phyloP scores from a whole-genome alignment of 305 asterid genomes.

The Fraxinus dipetala region DNA sequence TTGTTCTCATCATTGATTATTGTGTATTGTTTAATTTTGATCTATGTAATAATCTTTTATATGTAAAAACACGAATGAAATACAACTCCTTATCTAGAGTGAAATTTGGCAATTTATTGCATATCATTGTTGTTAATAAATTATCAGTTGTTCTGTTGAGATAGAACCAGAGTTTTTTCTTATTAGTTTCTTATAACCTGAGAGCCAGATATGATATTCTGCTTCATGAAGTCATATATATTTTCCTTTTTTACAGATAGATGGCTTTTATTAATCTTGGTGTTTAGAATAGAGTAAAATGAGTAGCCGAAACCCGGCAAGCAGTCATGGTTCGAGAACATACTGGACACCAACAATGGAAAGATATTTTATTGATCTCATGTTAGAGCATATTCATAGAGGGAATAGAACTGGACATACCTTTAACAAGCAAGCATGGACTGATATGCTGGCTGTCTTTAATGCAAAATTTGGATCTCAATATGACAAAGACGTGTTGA shows the following conservation, averaged over 20 bases:
- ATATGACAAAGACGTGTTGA: conserved; percentile 45
- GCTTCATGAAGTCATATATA: neutral
- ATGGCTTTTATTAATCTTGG: conserved; percentile 1
- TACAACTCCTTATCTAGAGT: neutral
- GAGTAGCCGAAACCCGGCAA: conserved; percentile 29
- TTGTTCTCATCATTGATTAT: neutral
- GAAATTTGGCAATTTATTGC: neutral
- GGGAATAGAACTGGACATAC: conserved; percentile 47
- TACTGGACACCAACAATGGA: conserved; percentile 49
- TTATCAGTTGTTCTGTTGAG: neutral
- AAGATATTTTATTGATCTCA: conserved; percentile 43
- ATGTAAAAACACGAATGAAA: neutral
- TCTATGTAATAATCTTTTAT: neutral
- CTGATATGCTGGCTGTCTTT: conserved; percentile 42
- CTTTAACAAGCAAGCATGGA: conserved; percentile 46
- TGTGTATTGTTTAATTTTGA: neutral
- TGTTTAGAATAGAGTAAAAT: conserved; percentile 23
- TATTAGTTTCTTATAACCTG: neutral
- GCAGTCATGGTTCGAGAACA: conserved; percentile 35
- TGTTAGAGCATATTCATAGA: conserved; percentile 43
- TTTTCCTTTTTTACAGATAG: neutral
- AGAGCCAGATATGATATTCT: neutral
- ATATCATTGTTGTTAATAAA: neutral
- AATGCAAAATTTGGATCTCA: conserved; percentile 44
- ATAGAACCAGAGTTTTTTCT: neutral